Evolutionary conservation across 345 rosid genomes (phyloP).

Genomic region (Orychophragmus violaceus): DNA sequence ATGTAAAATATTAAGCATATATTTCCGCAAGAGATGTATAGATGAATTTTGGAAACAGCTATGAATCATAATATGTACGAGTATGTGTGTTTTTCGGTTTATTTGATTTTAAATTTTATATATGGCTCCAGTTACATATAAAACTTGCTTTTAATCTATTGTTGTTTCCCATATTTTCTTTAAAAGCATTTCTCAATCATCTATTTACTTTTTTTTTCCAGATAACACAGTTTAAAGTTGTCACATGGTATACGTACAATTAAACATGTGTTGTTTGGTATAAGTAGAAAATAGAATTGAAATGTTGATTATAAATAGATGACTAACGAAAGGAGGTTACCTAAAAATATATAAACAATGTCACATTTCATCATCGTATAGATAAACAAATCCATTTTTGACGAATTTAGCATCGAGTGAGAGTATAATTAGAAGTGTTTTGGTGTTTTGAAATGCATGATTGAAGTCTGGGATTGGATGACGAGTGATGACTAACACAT

Average conservation of each 20-base stretch:
- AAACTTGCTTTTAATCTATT: neutral
- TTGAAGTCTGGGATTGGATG: slow-evolving; percentile 19
- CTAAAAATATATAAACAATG: neutral
- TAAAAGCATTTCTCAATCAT: too few relatives aligned
- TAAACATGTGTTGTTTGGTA: slow-evolving; percentile 6
- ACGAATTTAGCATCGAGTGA: slow-evolving; percentile 8
- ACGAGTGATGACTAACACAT: slow-evolving; percentile 6
- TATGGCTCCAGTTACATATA: neutral
- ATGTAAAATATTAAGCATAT: neutral
- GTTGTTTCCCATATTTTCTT: neutral
- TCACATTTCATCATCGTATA: slow-evolving; percentile 17
- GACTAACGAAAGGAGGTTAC: neutral
- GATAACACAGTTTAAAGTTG: neutral
- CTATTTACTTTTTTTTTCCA: too few relatives aligned
- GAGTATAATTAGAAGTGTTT: neutral
- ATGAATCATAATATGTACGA: neutral
- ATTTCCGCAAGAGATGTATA: neutral
- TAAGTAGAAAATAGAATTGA: neutral
- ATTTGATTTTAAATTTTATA: neutral
- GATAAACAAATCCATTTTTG: neutral
- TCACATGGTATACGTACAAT: neutral
- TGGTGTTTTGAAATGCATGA: neutral
- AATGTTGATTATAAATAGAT: neutral
- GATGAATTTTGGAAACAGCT: neutral
- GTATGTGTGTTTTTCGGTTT: neutral